Conservation (phyloP, 345 rosid species). For the Eutrema yunnanense region DNA sequence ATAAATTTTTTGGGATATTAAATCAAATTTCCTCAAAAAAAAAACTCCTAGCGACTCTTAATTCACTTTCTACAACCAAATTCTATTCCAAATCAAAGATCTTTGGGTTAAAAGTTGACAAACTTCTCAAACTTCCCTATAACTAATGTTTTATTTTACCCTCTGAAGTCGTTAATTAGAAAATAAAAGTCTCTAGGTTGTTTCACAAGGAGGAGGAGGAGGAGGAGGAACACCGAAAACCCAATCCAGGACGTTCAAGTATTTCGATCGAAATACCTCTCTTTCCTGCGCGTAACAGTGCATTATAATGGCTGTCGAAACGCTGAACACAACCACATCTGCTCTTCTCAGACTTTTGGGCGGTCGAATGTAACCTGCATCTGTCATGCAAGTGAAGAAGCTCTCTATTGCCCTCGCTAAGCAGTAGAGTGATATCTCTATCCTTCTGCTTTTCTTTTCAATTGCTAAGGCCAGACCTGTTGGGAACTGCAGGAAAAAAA, state of each 20-base stretch:
- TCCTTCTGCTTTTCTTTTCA: slow-evolving; percentile 92
- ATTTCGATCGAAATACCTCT: slow-evolving; percentile 91
- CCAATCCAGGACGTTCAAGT: slow-evolving; percentile 91
- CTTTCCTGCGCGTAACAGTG: slow-evolving; percentile 91
- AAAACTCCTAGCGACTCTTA: background rate
- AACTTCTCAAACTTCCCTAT: background rate
- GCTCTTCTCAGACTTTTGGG: slow-evolving; percentile 59
- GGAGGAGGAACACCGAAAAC: slow-evolving; percentile 82
- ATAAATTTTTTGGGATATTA: too few relatives aligned
- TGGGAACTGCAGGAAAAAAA: slow-evolving; percentile 56
- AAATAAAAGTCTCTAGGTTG: slow-evolving; percentile 7
- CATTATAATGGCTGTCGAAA: slow-evolving; percentile 88
- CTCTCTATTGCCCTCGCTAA: slow-evolving; percentile 94
- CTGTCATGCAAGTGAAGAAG: slow-evolving; percentile 71
- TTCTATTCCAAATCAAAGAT: background rate
- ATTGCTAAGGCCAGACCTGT: slow-evolving; percentile 77
- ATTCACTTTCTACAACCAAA: background rate
- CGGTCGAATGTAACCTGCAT: slow-evolving; percentile 54
- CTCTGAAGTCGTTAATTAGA: background rate
- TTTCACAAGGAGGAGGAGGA: slow-evolving; percentile 40
- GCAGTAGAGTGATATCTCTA: slow-evolving; percentile 92
- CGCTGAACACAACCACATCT: slow-evolving; percentile 78
- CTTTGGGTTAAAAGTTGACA: background rate
- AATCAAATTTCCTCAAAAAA: too few relatives aligned
- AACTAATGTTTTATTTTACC: background rate